Evolutionary conservation across 2,329 filamentous ascomycete species (phyloP).

Genomic region (Amauroascus niger): DNA sequence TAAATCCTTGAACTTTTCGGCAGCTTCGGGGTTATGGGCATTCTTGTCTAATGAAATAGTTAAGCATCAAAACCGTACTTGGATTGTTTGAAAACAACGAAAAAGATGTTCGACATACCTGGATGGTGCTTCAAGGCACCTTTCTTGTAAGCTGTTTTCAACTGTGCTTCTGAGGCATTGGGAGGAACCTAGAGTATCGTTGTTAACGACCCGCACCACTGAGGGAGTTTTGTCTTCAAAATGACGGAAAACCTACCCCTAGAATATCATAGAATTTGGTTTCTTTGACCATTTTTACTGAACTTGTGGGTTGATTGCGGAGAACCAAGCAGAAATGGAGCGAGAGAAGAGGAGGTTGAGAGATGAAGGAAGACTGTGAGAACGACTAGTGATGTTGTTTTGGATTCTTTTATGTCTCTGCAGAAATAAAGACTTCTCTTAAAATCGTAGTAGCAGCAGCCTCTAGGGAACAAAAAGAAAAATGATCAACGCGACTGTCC

Average conservation of each 20-base stretch:
- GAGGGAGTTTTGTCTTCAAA: not conserved
- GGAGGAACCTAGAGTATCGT: conserved; percentile 55
- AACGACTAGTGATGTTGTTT: not conserved
- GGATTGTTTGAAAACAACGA: too few relatives aligned
- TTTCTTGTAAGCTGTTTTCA: conserved; percentile 94
- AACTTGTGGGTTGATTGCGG: too few relatives aligned
- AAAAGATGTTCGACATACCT: too few relatives aligned
- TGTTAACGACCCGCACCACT: not conserved
- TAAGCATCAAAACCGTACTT: too few relatives aligned
- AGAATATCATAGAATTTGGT: conserved; percentile 42
- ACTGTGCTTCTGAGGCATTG: conserved; percentile 68
- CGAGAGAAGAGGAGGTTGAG: conserved; percentile 15
- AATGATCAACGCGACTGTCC: not conserved
- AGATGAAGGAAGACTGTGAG: conserved; percentile 3
- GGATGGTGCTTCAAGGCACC: conserved; percentile 81
- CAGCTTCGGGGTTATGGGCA: conserved; percentile 79
- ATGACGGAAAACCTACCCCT: conserved; percentile 31
- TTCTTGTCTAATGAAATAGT: conserved; percentile 67
- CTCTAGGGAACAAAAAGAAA: not conserved
- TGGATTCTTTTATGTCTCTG: not conserved
- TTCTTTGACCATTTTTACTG: conserved; percentile 43
- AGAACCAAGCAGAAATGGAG: conserved; percentile 12
- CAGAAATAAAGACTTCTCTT: not conserved
- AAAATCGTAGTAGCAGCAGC: conserved; percentile 11
- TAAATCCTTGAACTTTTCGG: conserved; percentile 97